Conservation (phyloP, 805 yeast genomes). For the Starmerella vaccinii region DNA sequence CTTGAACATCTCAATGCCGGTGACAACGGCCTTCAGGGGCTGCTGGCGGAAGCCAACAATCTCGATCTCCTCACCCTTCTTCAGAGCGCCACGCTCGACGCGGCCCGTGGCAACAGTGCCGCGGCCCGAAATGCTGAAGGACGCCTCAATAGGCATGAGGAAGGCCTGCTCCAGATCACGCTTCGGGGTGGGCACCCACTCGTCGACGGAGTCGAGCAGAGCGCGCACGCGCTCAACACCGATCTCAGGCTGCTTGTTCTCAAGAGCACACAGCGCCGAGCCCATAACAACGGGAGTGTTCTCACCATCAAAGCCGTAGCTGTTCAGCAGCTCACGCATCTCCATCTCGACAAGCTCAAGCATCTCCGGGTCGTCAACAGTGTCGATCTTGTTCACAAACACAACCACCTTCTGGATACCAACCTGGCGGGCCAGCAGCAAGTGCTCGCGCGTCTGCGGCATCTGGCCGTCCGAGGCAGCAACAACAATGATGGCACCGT, state of each 20-base stretch:
- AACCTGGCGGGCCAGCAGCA: constrained; percentile 96
- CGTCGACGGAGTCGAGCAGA: constrained; percentile 86
- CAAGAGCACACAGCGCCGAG: constrained; percentile 93
- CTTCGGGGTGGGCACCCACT: constrained; percentile 86
- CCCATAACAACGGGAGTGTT: constrained; percentile 97
- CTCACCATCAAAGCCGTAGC: constrained; percentile 97
- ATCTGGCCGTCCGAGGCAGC: constrained; percentile 99
- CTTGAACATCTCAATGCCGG: constrained; percentile 99
- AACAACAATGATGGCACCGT: constrained; percentile 97
- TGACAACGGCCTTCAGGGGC: constrained; percentile 86
- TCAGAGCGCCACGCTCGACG: constrained; percentile 94
- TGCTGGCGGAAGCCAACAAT: constrained; percentile 83
- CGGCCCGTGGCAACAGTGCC: constrained; percentile 99
- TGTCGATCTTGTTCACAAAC: constrained; percentile 95
- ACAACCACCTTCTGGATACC: constrained; percentile 98
- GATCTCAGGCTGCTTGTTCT: constrained; percentile 77
- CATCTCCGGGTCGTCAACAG: constrained; percentile 98
- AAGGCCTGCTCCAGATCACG: constrained; percentile 96
- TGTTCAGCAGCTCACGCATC: constrained; percentile 88
- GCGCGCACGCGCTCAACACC: constrained; percentile 77
- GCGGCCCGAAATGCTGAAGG: constrained; percentile 97
- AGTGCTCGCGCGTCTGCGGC: constrained; percentile 99
- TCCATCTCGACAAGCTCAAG: constrained; percentile 99
- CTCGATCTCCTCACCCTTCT: constrained; percentile 98
- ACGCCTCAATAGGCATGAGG: constrained; percentile 94